Evolutionary conservation across 495 filamentous ascomycete species (phyloP).

Genomic region (Aspergillus kassunensis): DNA sequence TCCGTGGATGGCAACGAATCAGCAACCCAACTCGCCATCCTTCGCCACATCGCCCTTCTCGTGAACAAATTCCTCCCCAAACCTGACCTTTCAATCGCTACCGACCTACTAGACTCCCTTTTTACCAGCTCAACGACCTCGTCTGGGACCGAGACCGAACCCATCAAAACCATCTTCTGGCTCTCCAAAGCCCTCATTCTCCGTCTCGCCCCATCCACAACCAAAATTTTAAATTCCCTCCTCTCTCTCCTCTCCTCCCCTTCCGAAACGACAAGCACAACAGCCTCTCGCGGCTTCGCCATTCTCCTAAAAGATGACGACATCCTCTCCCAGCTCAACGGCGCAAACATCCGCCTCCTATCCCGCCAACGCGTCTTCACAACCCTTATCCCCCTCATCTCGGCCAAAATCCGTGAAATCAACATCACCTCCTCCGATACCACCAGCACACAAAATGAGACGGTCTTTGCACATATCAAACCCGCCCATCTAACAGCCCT

Average conservation of each 20-base stretch:
- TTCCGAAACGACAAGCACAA: slow-evolving; percentile 35
- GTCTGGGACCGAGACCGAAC: slow-evolving; percentile 21
- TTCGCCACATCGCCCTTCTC: slow-evolving; percentile 60
- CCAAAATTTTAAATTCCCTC: slow-evolving; percentile 47
- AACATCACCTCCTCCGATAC: slow-evolving; percentile 26
- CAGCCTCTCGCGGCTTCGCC: slow-evolving; percentile 55
- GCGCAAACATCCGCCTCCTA: slow-evolving; percentile 60
- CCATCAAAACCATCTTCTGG: slow-evolving; percentile 48
- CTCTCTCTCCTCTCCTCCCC: slow-evolving; percentile 52
- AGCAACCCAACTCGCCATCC: slow-evolving; percentile 46
- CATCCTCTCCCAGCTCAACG: slow-evolving; percentile 60
- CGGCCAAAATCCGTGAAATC: slow-evolving; percentile 49
- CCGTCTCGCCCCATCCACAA: slow-evolving; percentile 43
- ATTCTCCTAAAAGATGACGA: slow-evolving; percentile 61
- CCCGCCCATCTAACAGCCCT: slow-evolving; percentile 64
- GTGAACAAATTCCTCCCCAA: slow-evolving; percentile 63
- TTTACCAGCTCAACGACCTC: slow-evolving; percentile 24
- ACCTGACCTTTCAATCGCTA: slow-evolving; percentile 33
- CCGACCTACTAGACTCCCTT: slow-evolving; percentile 31
- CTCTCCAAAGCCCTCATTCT: slow-evolving; percentile 52
- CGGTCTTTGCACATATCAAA: slow-evolving; percentile 38
- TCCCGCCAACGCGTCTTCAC: slow-evolving; percentile 64
- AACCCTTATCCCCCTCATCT: slow-evolving; percentile 56
- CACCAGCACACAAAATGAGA: not conserved
- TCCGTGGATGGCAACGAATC: slow-evolving; percentile 31